Evolutionary conservation across 352 stramenopile species (phyloP).

Genomic region (Blastocystis sp.): DNA sequence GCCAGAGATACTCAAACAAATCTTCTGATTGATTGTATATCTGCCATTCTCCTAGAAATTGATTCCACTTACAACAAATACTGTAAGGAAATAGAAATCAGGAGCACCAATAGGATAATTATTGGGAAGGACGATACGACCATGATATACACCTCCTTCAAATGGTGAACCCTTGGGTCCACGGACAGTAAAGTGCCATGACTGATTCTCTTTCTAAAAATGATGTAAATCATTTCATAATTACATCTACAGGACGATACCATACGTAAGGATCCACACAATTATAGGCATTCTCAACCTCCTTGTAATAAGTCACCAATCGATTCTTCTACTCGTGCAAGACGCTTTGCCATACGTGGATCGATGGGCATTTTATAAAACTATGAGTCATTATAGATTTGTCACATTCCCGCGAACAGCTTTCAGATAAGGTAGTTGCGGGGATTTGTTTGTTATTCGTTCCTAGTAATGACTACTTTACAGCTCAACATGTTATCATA

Average conservation of each 20-base stretch:
- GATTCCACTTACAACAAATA: not conserved
- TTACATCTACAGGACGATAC: slow-evolving; percentile 22
- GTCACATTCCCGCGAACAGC: not conserved
- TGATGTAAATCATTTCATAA: not conserved
- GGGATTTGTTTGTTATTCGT: not conserved
- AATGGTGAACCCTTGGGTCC: slow-evolving; percentile 64
- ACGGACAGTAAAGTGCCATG: slow-evolving; percentile 66
- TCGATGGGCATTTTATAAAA: not conserved
- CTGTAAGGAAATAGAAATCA: slow-evolving; percentile 58
- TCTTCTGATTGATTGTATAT: slow-evolving; percentile 35
- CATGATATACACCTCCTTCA: slow-evolving; percentile 66
- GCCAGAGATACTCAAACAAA: slow-evolving; percentile 51
- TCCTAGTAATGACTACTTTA: not conserved
- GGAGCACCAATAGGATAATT: slow-evolving; percentile 59
- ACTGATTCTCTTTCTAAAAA: slow-evolving; percentile 64
- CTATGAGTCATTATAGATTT: not conserved
- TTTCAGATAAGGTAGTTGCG: too few species aligned
- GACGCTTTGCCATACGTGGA: not conserved
- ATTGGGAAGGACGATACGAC: slow-evolving; percentile 64
- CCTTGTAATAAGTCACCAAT: not conserved
- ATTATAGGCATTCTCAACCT: slow-evolving; percentile 10
- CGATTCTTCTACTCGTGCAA: not conserved
- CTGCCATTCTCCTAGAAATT: slow-evolving; percentile 46
- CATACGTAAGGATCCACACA: slow-evolving; percentile 39
- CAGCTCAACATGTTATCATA: not conserved